Percentiles rank a stretch among this genome's conserved stretches.
Conservation (phyloP, 164 flowering plant species). For the Dillenia suffruticosa region DNA sequence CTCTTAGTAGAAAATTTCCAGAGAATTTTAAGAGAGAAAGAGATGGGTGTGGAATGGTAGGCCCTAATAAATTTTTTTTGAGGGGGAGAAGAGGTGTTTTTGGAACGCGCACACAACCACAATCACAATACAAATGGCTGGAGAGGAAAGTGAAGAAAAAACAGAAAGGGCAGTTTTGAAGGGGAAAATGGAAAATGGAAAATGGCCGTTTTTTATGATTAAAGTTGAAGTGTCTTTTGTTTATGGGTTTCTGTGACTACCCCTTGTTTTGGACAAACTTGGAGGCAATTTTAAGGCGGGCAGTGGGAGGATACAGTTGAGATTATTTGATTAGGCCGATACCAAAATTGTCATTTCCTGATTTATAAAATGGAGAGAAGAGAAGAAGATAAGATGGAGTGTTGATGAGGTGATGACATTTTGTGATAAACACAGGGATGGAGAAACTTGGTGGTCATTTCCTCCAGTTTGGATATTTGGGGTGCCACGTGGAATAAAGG, state of each 20-base stretch:
- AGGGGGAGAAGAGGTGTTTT: neutral
- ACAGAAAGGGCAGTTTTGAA: slow-evolving; percentile 21
- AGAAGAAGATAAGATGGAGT: neutral
- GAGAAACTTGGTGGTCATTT: slow-evolving; percentile 51
- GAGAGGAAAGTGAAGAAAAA: slow-evolving; percentile 11
- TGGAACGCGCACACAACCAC: too few species aligned
- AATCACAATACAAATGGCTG: slow-evolving; percentile 1
- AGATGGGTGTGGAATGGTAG: slow-evolving; percentile 6
- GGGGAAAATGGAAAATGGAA: slow-evolving; percentile 1
- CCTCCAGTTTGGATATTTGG: slow-evolving; percentile 53
- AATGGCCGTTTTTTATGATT: slow-evolving; percentile 6
- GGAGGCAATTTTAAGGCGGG: slow-evolving; percentile 27
- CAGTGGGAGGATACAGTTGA: slow-evolving; percentile 4
- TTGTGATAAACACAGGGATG: slow-evolving; percentile 35
- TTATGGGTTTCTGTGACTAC: slow-evolving; percentile 20
- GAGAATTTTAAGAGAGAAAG: neutral
- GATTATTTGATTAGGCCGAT: neutral
- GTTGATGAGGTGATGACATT: slow-evolving; percentile 32
- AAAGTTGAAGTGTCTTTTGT: slow-evolving; percentile 13
- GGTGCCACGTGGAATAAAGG: slow-evolving; percentile 56
- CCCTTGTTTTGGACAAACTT: slow-evolving; percentile 31
- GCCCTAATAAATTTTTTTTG: slow-evolving; percentile 5
- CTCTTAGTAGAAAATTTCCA: neutral
- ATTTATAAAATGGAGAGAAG: neutral
- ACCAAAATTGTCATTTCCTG: slow-evolving; percentile 6